Conservation (phyloP, 352 stramenopile species). For the Blastocystis hominis region DNA sequence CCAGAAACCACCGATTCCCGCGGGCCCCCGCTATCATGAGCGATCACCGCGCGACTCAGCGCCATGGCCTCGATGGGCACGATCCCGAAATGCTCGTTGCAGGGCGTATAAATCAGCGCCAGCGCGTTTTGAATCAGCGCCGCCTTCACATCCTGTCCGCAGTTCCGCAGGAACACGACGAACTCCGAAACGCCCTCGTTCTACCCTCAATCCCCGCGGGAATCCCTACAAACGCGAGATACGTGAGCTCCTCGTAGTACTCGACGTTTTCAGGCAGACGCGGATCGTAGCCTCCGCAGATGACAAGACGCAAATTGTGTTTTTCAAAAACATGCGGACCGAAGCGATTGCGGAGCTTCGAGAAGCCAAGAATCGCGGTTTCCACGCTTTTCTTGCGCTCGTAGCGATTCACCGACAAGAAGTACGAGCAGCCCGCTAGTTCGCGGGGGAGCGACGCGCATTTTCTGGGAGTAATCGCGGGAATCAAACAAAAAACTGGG, state of each 20-base stretch:
- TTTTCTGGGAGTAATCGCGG: background rate
- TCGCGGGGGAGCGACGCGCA: background rate
- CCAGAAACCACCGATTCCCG: slow-evolving; percentile 84
- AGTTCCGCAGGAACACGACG: slow-evolving; percentile 60
- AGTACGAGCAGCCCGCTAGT: slow-evolving; percentile 58
- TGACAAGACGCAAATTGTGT: slow-evolving; percentile 69
- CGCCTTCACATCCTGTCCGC: slow-evolving; percentile 60
- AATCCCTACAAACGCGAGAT: slow-evolving; percentile 63
- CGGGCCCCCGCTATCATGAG: slow-evolving; percentile 82
- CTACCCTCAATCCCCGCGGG: background rate
- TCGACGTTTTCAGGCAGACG: slow-evolving; percentile 88
- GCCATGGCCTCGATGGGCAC: slow-evolving; percentile 95
- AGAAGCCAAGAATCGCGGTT: slow-evolving; percentile 74
- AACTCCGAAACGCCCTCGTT: slow-evolving; percentile 61
- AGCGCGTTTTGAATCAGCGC: slow-evolving; percentile 38
- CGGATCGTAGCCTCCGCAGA: slow-evolving; percentile 88
- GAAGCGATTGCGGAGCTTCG: slow-evolving; percentile 63
- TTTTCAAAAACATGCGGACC: slow-evolving; percentile 23
- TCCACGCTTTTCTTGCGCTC: slow-evolving; percentile 94
- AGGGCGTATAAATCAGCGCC: slow-evolving; percentile 86
- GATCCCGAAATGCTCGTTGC: slow-evolving; percentile 96
- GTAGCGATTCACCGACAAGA: slow-evolving; percentile 93
- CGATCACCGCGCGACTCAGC: slow-evolving; percentile 81
- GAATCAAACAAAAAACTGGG: background rate
- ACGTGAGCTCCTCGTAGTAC: slow-evolving; percentile 77